These are phyloP conservation scores for Blastocystis sp. DNA, from an alignment of 352 stramenopile genomes.

Conservation along the genomic window DNA sequence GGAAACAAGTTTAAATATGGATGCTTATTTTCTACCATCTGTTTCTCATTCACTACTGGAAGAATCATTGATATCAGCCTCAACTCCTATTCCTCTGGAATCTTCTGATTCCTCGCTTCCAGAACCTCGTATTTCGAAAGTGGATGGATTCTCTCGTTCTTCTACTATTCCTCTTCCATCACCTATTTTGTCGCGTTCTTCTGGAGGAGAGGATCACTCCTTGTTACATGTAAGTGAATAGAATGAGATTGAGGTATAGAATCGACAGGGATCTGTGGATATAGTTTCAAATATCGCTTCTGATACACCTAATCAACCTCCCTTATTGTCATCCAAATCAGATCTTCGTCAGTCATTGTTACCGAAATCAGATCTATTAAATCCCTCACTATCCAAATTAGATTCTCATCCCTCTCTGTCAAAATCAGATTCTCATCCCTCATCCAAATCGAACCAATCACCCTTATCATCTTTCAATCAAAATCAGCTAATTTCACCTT, in stretches of 20 bases:
- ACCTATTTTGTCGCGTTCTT: neutral
- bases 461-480: too few relatives aligned
- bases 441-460: too few relatives aligned
- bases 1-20: conserved; percentile 21
- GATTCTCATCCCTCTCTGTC: too few relatives aligned
- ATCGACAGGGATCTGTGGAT: neutral
- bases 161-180: neutral
- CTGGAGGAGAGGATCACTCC: neutral
- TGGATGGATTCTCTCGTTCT: neutral
- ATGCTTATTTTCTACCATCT: conserved; percentile 16
- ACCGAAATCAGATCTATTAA: too few relatives aligned
- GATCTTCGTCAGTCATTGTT: too few relatives aligned
- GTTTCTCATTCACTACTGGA: neutral
- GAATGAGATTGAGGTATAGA: neutral
- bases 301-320: too few relatives aligned
- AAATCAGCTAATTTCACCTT: too few relatives aligned
- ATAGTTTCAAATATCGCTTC: neutral
- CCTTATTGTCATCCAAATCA: too few relatives aligned
- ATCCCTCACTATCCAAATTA: too few relatives aligned
- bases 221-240: neutral
- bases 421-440: too few relatives aligned
- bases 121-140: neutral
- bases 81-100: neutral
- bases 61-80: neutral
- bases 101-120: neutral